These are phyloP conservation scores for Cordyceps militaris DNA, from an alignment of 2,329 filamentous ascomycete species.

Conservation along the genomic window DNA sequence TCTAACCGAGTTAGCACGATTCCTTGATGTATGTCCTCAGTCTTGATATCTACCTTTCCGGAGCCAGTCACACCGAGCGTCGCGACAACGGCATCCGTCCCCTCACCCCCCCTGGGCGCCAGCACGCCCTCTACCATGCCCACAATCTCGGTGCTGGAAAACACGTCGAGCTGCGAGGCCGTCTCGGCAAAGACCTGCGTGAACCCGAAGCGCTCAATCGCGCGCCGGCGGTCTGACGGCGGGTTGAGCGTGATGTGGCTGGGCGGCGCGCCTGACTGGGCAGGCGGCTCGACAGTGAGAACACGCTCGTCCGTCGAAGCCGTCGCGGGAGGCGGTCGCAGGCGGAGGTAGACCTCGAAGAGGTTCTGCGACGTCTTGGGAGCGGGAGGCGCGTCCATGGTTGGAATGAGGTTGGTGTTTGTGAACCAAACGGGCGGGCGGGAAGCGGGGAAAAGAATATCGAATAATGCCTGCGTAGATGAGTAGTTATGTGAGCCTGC, in stretches of 20 bases:
- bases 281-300: slow-evolving; percentile 63
- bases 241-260: slow-evolving; percentile 74
- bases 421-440: not conserved
- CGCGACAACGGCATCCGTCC: slow-evolving; percentile 81
- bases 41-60: slow-evolving; percentile 90
- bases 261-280: slow-evolving; percentile 35
- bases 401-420: too few relatives aligned
- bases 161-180: slow-evolving; percentile 77
- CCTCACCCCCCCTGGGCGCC: slow-evolving; percentile 63
- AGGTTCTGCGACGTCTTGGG: slow-evolving; percentile 45
- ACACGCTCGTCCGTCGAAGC: slow-evolving; percentile 54
- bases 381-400: slow-evolving; percentile 30
- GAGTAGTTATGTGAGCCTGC: not conserved
- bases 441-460: not conserved
- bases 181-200: slow-evolving; percentile 88
- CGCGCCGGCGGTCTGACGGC: slow-evolving; percentile 76
- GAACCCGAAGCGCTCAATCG: slow-evolving; percentile 90
- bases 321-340: slow-evolving; percentile 51
- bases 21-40: too few relatives aligned
- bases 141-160: slow-evolving; percentile 69
- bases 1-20: slow-evolving; percentile 43
- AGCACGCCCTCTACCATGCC: slow-evolving; percentile 76
- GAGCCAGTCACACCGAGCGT: slow-evolving; percentile 93
- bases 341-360: slow-evolving; percentile 85
- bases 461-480: not conserved